A percentile compares a stretch with the other conserved stretches of the same genome.
These are phyloP conservation scores for Arabidopsis suecica DNA, from an alignment of 345 rosid species.

Conservation along the genomic window DNA sequence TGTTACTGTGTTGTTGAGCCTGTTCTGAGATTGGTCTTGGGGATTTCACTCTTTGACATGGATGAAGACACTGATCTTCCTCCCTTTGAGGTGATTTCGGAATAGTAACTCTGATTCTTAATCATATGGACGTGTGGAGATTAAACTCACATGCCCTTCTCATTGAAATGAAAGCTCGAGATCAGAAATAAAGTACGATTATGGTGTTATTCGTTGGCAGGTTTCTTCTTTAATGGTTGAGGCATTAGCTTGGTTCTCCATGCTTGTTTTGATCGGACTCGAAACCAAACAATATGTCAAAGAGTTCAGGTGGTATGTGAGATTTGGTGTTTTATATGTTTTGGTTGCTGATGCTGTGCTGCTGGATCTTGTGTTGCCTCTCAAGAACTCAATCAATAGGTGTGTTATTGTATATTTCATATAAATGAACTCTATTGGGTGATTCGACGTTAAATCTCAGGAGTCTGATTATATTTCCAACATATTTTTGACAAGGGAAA, in stretches of 20 bases:
- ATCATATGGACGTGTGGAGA: not conserved
- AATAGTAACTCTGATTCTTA: constrained; percentile 8
- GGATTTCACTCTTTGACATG: constrained; percentile 64
- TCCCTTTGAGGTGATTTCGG: constrained; percentile 74
- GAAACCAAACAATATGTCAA: constrained; percentile 72
- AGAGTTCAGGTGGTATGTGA: constrained; percentile 85
- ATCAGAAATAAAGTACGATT: not conserved
- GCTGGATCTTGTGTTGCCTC: constrained; percentile 68
- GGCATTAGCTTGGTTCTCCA: constrained; percentile 81
- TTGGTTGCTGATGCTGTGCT: constrained; percentile 86
- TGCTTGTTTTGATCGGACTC: constrained; percentile 67
- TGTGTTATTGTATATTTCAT: constrained; percentile 37
- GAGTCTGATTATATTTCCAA: not conserved
- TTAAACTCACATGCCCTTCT: constrained; percentile 8
- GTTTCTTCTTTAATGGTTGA: constrained; percentile 64
- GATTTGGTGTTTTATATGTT: constrained; percentile 82
- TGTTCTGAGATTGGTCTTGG: constrained; percentile 69
- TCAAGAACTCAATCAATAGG: constrained; percentile 60
- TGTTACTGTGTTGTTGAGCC: constrained; percentile 76
- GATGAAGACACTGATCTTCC: constrained; percentile 62
- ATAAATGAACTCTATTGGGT: constrained; percentile 17
- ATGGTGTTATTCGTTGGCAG: constrained; percentile 46
- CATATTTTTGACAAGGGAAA: not conserved
- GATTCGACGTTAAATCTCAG: not conserved
- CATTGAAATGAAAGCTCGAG: constrained; percentile 8